These are phyloP conservation scores for Cronartium quercuum DNA, from an alignment of 1,284 basidiomycete species.

Conservation along the genomic window DNA sequence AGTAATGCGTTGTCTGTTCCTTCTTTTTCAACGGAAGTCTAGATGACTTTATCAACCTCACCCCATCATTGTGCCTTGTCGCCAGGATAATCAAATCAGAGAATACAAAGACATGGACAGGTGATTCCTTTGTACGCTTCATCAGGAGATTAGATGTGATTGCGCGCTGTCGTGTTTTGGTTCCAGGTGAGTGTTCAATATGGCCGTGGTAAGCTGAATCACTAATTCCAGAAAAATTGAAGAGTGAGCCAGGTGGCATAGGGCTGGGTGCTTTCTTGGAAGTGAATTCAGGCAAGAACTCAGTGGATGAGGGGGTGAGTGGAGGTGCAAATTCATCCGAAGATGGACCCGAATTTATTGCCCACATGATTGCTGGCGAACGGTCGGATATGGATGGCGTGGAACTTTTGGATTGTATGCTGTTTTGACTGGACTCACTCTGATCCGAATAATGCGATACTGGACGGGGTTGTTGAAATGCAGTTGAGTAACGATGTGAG, in stretches of 20 bases:
- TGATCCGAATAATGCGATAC: slow-evolving; percentile 4
- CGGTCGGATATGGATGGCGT: neutral
- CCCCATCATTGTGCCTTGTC: slow-evolving; percentile 42
- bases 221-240: neutral
- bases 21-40: slow-evolving; percentile 43
- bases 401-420: neutral
- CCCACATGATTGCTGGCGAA: neutral
- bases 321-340: slow-evolving; percentile 8
- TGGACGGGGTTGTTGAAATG: neutral
- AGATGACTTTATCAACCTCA: slow-evolving; percentile 41
- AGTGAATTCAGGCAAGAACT: slow-evolving; percentile 24
- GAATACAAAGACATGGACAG: slow-evolving; percentile 60
- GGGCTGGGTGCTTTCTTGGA: slow-evolving; percentile 39
- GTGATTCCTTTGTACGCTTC: slow-evolving; percentile 43
- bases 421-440: slow-evolving; percentile 2
- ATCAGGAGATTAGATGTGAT: neutral
- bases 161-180: slow-evolving; percentile 12
- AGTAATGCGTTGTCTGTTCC: slow-evolving; percentile 48
- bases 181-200: neutral
- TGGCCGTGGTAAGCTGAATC: neutral
- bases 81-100: slow-evolving; percentile 62
- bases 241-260: slow-evolving; percentile 38
- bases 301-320: slow-evolving; percentile 8
- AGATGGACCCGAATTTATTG: neutral
- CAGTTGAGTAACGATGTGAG: neutral